Evolutionary conservation across 768 basidiomycete genomes (phyloP), one percentile per base, ranked within the genome.

Genomic region (button mushroom (Agaricus bisporus)): DNA sequence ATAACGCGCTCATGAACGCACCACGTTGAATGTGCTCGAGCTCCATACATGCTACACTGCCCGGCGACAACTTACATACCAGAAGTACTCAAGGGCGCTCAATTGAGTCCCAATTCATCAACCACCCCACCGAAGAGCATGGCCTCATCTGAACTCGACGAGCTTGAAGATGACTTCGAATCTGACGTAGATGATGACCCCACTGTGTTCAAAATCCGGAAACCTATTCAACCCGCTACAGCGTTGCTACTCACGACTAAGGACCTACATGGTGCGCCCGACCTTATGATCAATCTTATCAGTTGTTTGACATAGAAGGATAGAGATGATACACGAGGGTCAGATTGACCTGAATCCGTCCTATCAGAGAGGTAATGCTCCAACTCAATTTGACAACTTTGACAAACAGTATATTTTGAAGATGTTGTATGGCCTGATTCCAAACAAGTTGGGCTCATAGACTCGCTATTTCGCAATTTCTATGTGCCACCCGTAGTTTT

Each of bases 401-500:
- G 17, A 10, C 43, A 50, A 45, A 15, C 26, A 49, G 25, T 8
- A n/a, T 39, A 39, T 32, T 49, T 5, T 18, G 14, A 18, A 91
- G 89, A 86, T 52, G 73, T 91, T 17, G 89, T 91, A 2, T 91
- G 90, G 89, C 74, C 85, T 0, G 77, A 79, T 49, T 64, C 65
- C 42, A 90, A 90, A 60, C 86, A 90, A 59, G 73, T 81, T 8
- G 77, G 77, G 4, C 77, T 92, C 26, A 82, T 92, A 26, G 88
- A 91, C 59, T 90, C 87, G 0, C 72, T 91, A 5, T 83, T 87
- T 59, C 82, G 81, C 35, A 88, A 90, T 62, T 88, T 80, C 59
- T 90, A 84, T 51, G 78, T 92, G 8, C 90, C 90, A 0, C 86
- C 89, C 0, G 74, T 92, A 20, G 84, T 92, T 9, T 91, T 92